Percentiles rank a stretch among this genome's conserved stretches.
phyloP scores from a whole-genome alignment of 306 rosid genomes.

The Sophora flavescens region DNA sequence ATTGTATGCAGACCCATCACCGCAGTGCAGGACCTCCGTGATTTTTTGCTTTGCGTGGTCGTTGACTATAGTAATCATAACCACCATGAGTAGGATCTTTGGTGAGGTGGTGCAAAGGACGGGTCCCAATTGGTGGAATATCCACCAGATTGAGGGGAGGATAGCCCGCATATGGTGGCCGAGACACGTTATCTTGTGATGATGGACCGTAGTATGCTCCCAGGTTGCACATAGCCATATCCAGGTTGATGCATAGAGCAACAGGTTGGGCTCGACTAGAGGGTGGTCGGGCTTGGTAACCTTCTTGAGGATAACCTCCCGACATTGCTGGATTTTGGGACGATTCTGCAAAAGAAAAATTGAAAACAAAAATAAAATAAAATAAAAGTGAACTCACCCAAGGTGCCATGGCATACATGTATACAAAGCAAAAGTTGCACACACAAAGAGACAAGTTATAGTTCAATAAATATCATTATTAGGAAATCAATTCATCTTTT shows the following conservation, averaged over 20 bases:
- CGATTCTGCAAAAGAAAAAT: constrained; percentile 77
- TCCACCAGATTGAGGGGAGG: constrained; percentile 77
- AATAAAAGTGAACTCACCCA: too few relatives aligned
- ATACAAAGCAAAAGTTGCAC: too few relatives aligned
- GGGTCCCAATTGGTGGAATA: constrained; percentile 87
- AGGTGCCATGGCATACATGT: too few relatives aligned
- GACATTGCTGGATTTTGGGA: constrained; percentile 70
- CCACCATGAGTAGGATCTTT: too few relatives aligned
- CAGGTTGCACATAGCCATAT: constrained; percentile 87
- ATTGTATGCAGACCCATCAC: too few relatives aligned
- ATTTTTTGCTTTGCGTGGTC: constrained; percentile 64
- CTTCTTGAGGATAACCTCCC: constrained; percentile 88
- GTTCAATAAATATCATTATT: too few relatives aligned
- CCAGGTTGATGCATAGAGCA: constrained; percentile 78
- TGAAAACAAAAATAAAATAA: too few relatives aligned
- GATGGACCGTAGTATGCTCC: constrained; percentile 78
- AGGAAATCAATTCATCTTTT: too few relatives aligned
- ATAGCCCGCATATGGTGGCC: constrained; percentile 75
- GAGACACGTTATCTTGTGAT: constrained; percentile 78
- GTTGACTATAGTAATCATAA: constrained; percentile 80
- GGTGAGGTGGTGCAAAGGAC: constrained; percentile 65
- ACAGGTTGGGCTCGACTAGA: constrained; percentile 80
- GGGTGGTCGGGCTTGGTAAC: constrained; percentile 90
- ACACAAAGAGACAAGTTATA: too few relatives aligned
- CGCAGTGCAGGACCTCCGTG: constrained; percentile 69